Evolutionary conservation across 306 rosid genomes (phyloP).

Genomic region (Ormosia semicastrata): DNA sequence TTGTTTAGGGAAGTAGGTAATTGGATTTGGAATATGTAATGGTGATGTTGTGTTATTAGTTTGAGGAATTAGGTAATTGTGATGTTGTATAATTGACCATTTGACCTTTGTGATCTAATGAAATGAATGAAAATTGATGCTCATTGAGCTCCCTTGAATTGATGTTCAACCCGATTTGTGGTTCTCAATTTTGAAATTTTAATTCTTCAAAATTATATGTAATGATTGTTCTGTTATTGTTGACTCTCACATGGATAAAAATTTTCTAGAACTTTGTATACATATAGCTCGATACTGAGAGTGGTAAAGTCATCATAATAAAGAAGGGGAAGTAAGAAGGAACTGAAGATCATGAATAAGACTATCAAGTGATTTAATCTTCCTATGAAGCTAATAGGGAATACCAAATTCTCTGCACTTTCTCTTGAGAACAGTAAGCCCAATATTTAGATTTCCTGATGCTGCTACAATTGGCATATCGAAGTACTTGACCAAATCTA

Average conservation of each 20-base stretch:
- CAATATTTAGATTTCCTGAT: slow-evolving; percentile 70
- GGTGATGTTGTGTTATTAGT: too few species aligned
- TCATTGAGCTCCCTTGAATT: too few species aligned
- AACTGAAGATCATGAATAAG: slow-evolving; percentile 94
- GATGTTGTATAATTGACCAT: too few species aligned
- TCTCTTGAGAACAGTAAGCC: slow-evolving; percentile 84
- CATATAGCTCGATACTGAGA: not conserved
- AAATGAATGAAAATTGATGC: too few species aligned
- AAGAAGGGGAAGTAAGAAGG: slow-evolving; percentile 23
- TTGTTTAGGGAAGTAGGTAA: too few species aligned
- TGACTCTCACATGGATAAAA: slow-evolving; percentile 1
- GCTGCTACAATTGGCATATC: slow-evolving; percentile 86
- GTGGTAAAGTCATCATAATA: slow-evolving; percentile 12
- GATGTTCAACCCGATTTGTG: too few species aligned
- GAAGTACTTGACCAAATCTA: slow-evolving; percentile 81
- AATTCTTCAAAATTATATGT: too few species aligned
- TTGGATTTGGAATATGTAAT: too few species aligned
- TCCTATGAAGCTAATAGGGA: slow-evolving; percentile 95
- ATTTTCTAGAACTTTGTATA: not conserved
- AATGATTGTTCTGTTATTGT: too few species aligned
- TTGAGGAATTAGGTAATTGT: too few species aligned
- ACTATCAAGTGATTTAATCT: slow-evolving; percentile 83
- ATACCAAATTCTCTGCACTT: slow-evolving; percentile 93
- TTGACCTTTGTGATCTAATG: too few species aligned
- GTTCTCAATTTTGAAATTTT: too few species aligned